Evolutionary conservation across 2,329 filamentous ascomycete genomes (phyloP).

Genomic region (Paraconiothyrium brasiliense): DNA sequence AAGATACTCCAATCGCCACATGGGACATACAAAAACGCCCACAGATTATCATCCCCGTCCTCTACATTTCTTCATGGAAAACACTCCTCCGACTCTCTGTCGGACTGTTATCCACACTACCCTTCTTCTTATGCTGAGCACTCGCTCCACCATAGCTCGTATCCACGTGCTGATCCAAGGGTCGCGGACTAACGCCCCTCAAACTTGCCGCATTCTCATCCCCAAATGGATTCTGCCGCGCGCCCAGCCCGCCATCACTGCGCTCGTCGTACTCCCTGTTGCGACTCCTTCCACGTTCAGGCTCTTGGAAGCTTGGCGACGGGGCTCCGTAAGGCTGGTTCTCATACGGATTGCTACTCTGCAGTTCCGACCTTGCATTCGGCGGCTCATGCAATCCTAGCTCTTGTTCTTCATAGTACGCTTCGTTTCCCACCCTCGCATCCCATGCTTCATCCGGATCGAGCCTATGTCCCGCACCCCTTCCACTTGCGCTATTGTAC

Average conservation of each 20-base stretch:
- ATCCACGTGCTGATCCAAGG: constrained; percentile 64
- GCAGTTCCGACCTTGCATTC: constrained; percentile 1
- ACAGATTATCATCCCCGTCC: not conserved
- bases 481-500: constrained; percentile 51
- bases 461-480: constrained; percentile 65
- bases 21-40: constrained; percentile 10
- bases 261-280: constrained; percentile 58
- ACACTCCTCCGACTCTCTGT: constrained; percentile 72
- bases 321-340: constrained; percentile 37
- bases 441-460: constrained; percentile 92
- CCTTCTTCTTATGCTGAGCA: constrained; percentile 51
- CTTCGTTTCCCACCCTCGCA: constrained; percentile 77
- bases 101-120: constrained; percentile 63
- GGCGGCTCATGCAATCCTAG: constrained; percentile 64
- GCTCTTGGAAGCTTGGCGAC: constrained; percentile 36
- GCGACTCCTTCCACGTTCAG: constrained; percentile 56
- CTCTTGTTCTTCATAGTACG: constrained; percentile 82
- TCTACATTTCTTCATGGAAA: constrained; percentile 73
- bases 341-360: constrained; percentile 44
- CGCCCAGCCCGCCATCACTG: constrained; percentile 41
- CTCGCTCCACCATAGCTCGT: constrained; percentile 50
- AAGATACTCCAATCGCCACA: constrained; percentile 8
- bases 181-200: constrained; percentile 78
- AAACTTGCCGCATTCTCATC: constrained; percentile 59
- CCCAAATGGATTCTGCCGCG: constrained; percentile 43